phyloP scores from a whole-genome alignment of 2,329 filamentous ascomycete species.

The Phialophora expanda region DNA sequence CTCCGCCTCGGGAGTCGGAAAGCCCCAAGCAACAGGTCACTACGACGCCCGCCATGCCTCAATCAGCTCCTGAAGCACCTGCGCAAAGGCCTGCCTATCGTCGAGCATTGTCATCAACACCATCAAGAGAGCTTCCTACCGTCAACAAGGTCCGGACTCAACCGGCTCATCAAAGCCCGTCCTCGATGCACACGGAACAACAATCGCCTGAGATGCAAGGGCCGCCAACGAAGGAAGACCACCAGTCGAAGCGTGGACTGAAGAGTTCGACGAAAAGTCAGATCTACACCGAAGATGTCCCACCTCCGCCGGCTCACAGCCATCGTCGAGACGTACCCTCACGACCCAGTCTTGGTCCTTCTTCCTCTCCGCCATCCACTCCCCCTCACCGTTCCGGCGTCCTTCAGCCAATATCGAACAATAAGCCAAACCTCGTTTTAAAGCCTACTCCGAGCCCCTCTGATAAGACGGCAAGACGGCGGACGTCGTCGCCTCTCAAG shows the following conservation, averaged over 20 bases:
- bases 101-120: conserved; percentile 53
- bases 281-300: conserved; percentile 33
- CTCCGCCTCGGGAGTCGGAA: conserved; percentile 5
- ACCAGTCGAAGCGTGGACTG: conserved; percentile 16
- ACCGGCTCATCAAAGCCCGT: conserved; percentile 1
- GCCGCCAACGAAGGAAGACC: conserved; percentile 9
- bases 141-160: conserved; percentile 51
- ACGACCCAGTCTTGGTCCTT: conserved; percentile 11
- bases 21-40: not conserved
- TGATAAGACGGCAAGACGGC: conserved; percentile 58
- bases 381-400: conserved; percentile 50
- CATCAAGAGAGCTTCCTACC: conserved; percentile 52
- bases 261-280: conserved; percentile 20
- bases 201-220: conserved; percentile 3
- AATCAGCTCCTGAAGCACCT: not conserved
- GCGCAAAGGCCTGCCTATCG: conserved; percentile 41
- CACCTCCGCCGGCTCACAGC: conserved; percentile 21
- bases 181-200: not conserved
- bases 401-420: conserved; percentile 18
- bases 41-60: not conserved
- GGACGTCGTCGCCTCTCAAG: conserved; percentile 90
- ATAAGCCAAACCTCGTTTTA: conserved; percentile 17
- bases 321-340: conserved; percentile 16
- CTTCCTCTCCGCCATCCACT: conserved; percentile 52
- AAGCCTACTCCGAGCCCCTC: conserved; percentile 52